Base-by-base conservation (phyloP, 2,329 filamentous ascomycete species). In the Trichoderma breve region DNA sequence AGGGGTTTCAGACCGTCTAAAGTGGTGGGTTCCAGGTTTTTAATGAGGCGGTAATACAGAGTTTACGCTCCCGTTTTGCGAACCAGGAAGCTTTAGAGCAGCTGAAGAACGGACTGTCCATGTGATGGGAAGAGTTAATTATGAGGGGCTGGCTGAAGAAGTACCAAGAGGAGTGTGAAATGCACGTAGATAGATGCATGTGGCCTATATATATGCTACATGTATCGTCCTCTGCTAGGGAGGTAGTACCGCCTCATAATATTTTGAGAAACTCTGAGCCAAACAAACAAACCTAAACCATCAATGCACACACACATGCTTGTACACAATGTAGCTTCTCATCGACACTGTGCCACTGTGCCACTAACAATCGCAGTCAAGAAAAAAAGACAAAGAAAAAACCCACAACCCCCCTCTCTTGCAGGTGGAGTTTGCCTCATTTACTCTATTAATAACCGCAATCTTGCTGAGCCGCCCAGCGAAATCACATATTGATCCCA, bases 401-500 rank as follows among this genome's bases (percentile, higher is more conserved):
- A 26, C 12, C 43, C 57, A 70, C 57, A 34, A 28, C 21, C 30
- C 66, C 55, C 47, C 47, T 53, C 57, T 62, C 64, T 70, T 24
- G 26, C 57, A 62, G 60, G 66, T 70, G 66, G 66, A 70, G 66
- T 70, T 70, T 62, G 39, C 57, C 43, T 70, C 66, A 70, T 70
- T 68, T 62, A 53, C 66, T 70, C 66, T 70, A 70, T 70, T 70
- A 62, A 70, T 70, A 70, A 70, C 66, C 28, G 66, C 66, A 70
- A 70, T 61, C 47, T 62, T 61, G 55, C 66, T 62, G 34, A 43
- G 55, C 66, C 66, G 66, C 66, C 32, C 66, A 53, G 66, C 39
- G 66, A 70, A 47, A 70, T 70, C 57, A 62, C 32, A 36, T 30
- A 43, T 30, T 67, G 24, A 36, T 47, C 39, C 57, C 39, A 70